A percentile compares a stretch with the other conserved stretches of the same genome.
These are phyloP conservation scores for Colletotrichum tropicicola DNA, from an alignment of 2,329 filamentous ascomycete genomes.

Conservation along the genomic window DNA sequence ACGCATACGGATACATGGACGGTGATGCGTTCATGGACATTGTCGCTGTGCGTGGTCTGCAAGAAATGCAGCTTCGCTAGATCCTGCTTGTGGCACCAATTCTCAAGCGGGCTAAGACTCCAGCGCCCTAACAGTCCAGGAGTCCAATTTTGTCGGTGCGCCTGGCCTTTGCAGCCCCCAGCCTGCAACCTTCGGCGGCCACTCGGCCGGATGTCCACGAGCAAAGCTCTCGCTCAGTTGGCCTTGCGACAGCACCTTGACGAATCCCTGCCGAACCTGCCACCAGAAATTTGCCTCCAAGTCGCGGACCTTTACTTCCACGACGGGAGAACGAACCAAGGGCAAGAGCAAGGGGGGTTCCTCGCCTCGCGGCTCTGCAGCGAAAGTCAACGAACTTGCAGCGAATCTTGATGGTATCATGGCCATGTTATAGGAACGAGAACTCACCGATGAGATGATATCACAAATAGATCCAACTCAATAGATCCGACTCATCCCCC, in stretches of 20 bases:
- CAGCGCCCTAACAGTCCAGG: slow-evolving; percentile 32
- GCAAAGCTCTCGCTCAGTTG: not conserved
- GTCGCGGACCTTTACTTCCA: not conserved
- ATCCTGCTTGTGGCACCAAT: not conserved
- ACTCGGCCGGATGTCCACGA: not conserved
- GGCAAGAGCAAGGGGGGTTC: no score
- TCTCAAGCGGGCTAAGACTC: not conserved
- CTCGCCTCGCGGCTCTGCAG: no score
- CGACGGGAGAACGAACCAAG: not conserved
- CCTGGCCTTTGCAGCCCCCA: slow-evolving; percentile 30
- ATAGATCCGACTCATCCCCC: slow-evolving; percentile 33
- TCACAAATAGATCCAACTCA: no score
- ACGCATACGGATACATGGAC: slow-evolving; percentile 1
- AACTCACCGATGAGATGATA: no score
- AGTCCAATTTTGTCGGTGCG: slow-evolving; percentile 27
- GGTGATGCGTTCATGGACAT: not conserved
- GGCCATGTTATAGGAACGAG: not conserved
- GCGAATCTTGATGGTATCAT: not conserved
- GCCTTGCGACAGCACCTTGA: not conserved
- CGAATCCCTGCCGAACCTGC: slow-evolving; percentile 22
- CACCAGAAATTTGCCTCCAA: slow-evolving; percentile 10
- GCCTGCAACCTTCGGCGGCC: slow-evolving; percentile 21
- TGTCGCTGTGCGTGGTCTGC: not conserved
- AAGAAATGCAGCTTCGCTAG: slow-evolving; percentile 6
- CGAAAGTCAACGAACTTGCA: not conserved